Evolutionary conservation across 768 basidiomycete species (phyloP), one percentile per base, ranked within the genome.

Genomic region (Mycena crocata): DNA sequence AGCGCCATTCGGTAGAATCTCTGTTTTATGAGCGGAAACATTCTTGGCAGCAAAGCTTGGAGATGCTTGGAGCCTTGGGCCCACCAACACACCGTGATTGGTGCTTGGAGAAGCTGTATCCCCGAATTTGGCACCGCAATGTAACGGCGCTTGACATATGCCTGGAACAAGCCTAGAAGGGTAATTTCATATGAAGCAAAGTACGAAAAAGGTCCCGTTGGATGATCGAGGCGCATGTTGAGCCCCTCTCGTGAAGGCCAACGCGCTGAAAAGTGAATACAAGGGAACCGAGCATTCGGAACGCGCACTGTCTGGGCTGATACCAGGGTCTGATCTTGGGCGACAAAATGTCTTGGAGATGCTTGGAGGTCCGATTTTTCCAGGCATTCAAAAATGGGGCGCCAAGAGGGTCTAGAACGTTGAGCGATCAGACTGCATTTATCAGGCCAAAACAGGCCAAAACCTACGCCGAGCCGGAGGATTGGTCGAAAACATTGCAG

Each of bases 391-490:
- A 19, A 24, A 50, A 39, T 49, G 13, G 1, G 19, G 30, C 34
- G 59, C 59, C 59, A 60, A 60, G 59, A 60, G 28, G 48, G 49
- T 60, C 59, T 60, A 60, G 59, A 60, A 23, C 49, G 39, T 7
- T 23, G 17, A 40, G 35, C 35, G 35, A 37, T 15, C 14, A 7
- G 23, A 57, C 24, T 21, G 57, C 57, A 23, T 56, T 30, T 31
- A 19, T 56, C 13, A 44, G n/a, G 21, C 21, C n/a, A n/a, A n/a
- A n/a, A n/a, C n/a, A n/a, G n/a, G n/a, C n/a, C n/a, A n/a, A n/a
- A n/a, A n/a, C n/a, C n/a, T n/a, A n/a, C n/a, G n/a, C n/a, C n/a
- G n/a, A n/a, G n/a, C n/a, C n/a, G n/a, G n/a, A n/a, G n/a, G n/a
- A n/a, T n/a, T n/a, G n/a, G n/a, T n/a, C n/a, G n/a, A n/a, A n/a